Base-by-base conservation (phyloP, 306 rosid species). In the Casuarina equisetifolia region DNA sequence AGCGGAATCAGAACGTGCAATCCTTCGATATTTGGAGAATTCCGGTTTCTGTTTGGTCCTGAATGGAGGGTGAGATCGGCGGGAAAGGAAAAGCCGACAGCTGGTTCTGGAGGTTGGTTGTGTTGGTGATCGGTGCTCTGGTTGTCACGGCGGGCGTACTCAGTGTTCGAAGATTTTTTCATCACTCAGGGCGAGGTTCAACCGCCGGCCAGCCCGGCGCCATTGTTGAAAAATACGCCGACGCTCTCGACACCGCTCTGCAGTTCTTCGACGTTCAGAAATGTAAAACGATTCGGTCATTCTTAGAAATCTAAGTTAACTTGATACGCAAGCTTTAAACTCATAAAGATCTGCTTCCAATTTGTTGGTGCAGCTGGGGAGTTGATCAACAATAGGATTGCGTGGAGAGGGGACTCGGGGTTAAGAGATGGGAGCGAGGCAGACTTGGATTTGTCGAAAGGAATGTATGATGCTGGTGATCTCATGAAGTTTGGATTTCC, bases 391-490 rank as follows among this genome's bases (percentile, higher is more conserved):
- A 74, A 87, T 20, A 85, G 89, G 84, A 44, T 92, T 76, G 53
- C 50, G 2, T 92, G 97, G 97, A 83, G 95, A 85, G 90, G 90
- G 53, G 83, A 90, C 83, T 92, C 89, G 4, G 95, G 91, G 79
- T 84, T 87, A 64, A 66, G 43, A 81, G 97, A 92, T 71, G 95
- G 95, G 78, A 84, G 69, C 6, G 93, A 85, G 74, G 90, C 55
- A 9, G 57, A 78, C n/a, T 80, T 92, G 90, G 91, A 90, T 74
- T 81, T 92, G 11, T 85, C 95, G 0, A 92, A 82, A 79, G 97
- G 97, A 78, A 73, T 92, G 90, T 92, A 92, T 44, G 95, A 90
- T 79, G 93, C 97, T 0, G 95, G 93, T 17, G 97, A 92, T 44
- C 81, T 79, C 12, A 57, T 90, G 25, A 91, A 91, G 78, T 91